Evolutionary conservation across 768 basidiomycete species (phyloP).

Genomic region (Antrodiella citrinella): DNA sequence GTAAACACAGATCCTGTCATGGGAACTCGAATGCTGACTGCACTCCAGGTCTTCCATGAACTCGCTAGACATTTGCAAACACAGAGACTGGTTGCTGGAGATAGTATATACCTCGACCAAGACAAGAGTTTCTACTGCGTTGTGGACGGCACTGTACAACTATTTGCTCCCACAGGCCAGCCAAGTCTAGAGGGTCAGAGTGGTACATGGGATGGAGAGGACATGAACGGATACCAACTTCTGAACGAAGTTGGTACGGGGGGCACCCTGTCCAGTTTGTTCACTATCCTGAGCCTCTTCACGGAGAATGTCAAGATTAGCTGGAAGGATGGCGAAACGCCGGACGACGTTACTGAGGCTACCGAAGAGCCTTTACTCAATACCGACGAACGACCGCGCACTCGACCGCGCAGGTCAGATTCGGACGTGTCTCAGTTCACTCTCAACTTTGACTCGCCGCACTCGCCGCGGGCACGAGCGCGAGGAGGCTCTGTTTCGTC

Average conservation of each 20-base stretch:
- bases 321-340: conserved; percentile 66
- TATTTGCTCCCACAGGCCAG: conserved; percentile 69
- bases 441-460: conserved; percentile 24
- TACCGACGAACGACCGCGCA: conserved; percentile 9
- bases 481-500: conserved; percentile 60
- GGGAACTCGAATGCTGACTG: not conserved
- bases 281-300: conserved; percentile 94
- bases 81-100: conserved; percentile 89
- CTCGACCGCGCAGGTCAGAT: conserved; percentile 32
- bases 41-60: conserved; percentile 83
- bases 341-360: conserved; percentile 10
- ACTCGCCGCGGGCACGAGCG: conserved; percentile 21
- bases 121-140: conserved; percentile 98
- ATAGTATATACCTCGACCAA: conserved; percentile 83
- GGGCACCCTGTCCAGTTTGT: conserved; percentile 90
- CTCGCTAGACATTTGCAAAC: conserved; percentile 95
- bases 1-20: conserved; percentile 15
- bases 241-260: conserved; percentile 95
- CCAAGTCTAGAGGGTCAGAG: conserved; percentile 35
- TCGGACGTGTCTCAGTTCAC: conserved; percentile 62
- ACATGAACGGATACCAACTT: conserved; percentile 92
- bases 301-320: conserved; percentile 90
- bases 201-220: conserved; percentile 71
- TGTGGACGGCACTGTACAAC: conserved; percentile 94
- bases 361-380: too few species aligned